phyloP scores from a whole-genome alignment of 192 early-diverging fungal genomes.

The Coemansia nantahalensis region DNA sequence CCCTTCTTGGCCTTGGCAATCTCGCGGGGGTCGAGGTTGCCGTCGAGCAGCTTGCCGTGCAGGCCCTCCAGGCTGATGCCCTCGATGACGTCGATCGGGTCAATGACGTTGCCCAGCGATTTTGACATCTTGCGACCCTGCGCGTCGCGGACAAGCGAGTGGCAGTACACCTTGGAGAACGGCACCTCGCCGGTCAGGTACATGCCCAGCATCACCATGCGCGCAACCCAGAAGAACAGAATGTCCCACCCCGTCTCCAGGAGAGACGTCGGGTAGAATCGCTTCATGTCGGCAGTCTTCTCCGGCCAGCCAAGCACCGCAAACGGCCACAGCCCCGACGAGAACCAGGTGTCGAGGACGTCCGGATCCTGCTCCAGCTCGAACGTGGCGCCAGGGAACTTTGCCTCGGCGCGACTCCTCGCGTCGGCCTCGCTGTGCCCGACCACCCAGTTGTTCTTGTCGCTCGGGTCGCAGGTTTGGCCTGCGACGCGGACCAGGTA shows the following conservation, averaged over 20 bases:
- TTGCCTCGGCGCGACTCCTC: slow-evolving; percentile 20
- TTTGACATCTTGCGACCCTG: slow-evolving; percentile 83
- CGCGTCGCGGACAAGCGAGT: slow-evolving; percentile 81
- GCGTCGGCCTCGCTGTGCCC: slow-evolving; percentile 35
- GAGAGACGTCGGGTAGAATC: slow-evolving; percentile 62
- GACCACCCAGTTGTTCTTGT: slow-evolving; percentile 13
- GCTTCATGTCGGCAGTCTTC: slow-evolving; percentile 49
- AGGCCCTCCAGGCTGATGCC: slow-evolving; percentile 62
- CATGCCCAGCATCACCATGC: slow-evolving; percentile 95
- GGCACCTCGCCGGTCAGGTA: slow-evolving; percentile 77
- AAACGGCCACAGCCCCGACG: slow-evolving; percentile 88
- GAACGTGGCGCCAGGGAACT: background rate
- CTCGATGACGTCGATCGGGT: slow-evolving; percentile 66
- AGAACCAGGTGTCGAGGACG: slow-evolving; percentile 99
- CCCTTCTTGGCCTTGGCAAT: slow-evolving; percentile 62
- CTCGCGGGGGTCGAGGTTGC: slow-evolving; percentile 76
- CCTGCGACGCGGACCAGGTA: slow-evolving; percentile 78
- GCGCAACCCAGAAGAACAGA: slow-evolving; percentile 97
- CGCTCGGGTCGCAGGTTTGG: slow-evolving; percentile 47
- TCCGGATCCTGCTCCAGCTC: slow-evolving; percentile 64
- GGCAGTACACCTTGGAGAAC: slow-evolving; percentile 86
- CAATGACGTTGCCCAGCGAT: slow-evolving; percentile 75
- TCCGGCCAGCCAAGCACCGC: slow-evolving; percentile 59
- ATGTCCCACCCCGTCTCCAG: slow-evolving; percentile 97
- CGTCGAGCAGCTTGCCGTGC: slow-evolving; percentile 63